Base-by-base conservation (phyloP, 257 asterid species). In the Prunella vulgaris region DNA sequence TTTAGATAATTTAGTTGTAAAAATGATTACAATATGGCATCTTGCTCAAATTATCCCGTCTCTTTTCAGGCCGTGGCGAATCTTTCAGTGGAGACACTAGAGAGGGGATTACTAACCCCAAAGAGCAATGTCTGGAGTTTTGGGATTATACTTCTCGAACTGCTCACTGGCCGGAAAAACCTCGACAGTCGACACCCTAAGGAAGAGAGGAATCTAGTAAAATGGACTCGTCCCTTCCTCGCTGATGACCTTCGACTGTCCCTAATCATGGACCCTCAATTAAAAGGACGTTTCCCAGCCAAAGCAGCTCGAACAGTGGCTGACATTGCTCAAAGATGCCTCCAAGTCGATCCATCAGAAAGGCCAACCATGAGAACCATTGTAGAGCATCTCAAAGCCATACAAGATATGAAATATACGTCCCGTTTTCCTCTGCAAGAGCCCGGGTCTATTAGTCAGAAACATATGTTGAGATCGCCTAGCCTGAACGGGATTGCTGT, bases 101-200 rank as follows among this genome's bases (percentile, higher is more conserved):
- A 90, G 82, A 82, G 74, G 72, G 98, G 98, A 60, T 64, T 89
- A 73, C 84, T 86, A 38, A 92, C 98, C 58, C 98, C 98, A 0
- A 92, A 92, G 86, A 87, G 96, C 80, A 90, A 92, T 52, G 98
- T 89, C 7, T 92, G 98, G 98, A 89, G 98, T 66, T 92, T 87
- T 13, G 98, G 98, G 27, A 85, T 92, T 35, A 79, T 92, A 64
- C 96, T 92, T 68, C 97, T 92, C 25, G 98, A 89, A 81, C 64
- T 92, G 88, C 96, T 92, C 22, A 92, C 97, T 0, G 98, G 98
- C 52, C 77, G 94, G 81, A 92, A 85, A 78, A 87, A 87, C 51
- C 90, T 87, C 2, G 94, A 87, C 57, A 81, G 78, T 70, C 84
- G 88, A 61, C 90, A 82, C 40, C 90, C 91, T 2, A 92, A 84